Base-by-base conservation (phyloP, 2,329 filamentous ascomycete species). In the Botrytis tulipae region DNA sequence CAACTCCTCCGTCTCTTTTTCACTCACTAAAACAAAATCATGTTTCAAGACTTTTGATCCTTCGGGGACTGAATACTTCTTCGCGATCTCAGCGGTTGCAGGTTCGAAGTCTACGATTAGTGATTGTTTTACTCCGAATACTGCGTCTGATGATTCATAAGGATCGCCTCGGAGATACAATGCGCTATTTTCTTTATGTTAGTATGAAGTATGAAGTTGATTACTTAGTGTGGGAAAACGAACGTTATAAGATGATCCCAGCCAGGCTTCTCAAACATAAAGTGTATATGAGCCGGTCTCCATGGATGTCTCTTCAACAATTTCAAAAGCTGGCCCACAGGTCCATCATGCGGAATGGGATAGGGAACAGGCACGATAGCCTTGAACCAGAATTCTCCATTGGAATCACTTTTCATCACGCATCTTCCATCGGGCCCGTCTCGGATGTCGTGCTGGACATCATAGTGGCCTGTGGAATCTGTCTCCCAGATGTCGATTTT, bases 401-500 rank as follows among this genome's bases (percentile, higher is more conserved):
- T 84, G 0, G 86, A 84, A 77, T 95, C 93, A 75, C 87, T 92
- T 60, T 83, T 83, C 85, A 94, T 87, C 73, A 95, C 86, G 73
- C 91, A 92, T 60, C 93, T 85, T 66, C 93, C 92, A 83, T 93
- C 92, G 0, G 92, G 91, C 2, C 85, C 86, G 12, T 86, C 82
- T 5, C 90, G 85, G 60, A 88, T 87, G 0, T 88, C 84, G 80
- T 94, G 90, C 82, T 96, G 93, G 74, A 95, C 92, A 80, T 96
- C 93, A 80, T 96, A 96, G 79, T 91, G 89, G 16, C 93, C 93
- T n/a, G 89, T 88, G 74, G 88, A 90, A 81, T 95, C 93, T 14
- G 93, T 94, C 83, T 95, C 93, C 93, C 93, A 96, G 76, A 96
- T 91, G 81, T 96, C 93, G 75, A 95, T 87, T 80, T 90, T 93